Evolutionary conservation across 768 basidiomycete species (phyloP).

Genomic region (Pisolithus microcarpus): DNA sequence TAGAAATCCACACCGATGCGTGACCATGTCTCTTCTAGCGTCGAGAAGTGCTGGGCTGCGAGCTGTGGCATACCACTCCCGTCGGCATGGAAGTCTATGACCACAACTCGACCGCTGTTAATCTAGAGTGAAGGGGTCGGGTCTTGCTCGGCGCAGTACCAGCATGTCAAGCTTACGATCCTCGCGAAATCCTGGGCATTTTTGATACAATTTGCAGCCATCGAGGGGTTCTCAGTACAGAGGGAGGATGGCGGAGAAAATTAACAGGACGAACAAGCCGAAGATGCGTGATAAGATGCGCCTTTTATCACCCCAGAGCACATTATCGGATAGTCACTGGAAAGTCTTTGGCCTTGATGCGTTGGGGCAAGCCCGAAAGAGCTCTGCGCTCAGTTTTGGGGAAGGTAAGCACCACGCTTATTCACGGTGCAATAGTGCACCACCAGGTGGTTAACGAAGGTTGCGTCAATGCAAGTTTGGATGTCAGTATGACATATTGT

Average conservation of each 20-base stretch:
- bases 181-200: constrained; percentile 12
- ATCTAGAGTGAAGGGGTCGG: constrained; percentile 11
- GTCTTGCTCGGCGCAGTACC: not conserved
- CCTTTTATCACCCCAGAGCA: too few species aligned
- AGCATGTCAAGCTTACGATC: constrained; percentile 6
- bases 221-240: not conserved
- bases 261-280: too few species aligned
- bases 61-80: constrained; percentile 8
- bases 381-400: too few species aligned
- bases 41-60: constrained; percentile 8
- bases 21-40: constrained; percentile 18
- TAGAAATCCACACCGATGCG: constrained; percentile 46
- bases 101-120: constrained; percentile 18
- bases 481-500: too few species aligned
- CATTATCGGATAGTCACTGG: too few species aligned
- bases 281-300: too few species aligned
- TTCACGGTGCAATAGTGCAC: too few species aligned
- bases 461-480: too few species aligned
- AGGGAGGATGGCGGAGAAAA: not conserved
- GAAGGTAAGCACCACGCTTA: too few species aligned
- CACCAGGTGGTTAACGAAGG: too few species aligned
- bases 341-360: too few species aligned
- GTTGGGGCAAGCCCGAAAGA: too few species aligned
- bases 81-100: constrained; percentile 18
- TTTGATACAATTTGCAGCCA: constrained; percentile 15